Evolutionary conservation across 495 filamentous ascomycete species (phyloP), one percentile per base, ranked within the genome.

Genomic region (Aspergillus sparsus): DNA sequence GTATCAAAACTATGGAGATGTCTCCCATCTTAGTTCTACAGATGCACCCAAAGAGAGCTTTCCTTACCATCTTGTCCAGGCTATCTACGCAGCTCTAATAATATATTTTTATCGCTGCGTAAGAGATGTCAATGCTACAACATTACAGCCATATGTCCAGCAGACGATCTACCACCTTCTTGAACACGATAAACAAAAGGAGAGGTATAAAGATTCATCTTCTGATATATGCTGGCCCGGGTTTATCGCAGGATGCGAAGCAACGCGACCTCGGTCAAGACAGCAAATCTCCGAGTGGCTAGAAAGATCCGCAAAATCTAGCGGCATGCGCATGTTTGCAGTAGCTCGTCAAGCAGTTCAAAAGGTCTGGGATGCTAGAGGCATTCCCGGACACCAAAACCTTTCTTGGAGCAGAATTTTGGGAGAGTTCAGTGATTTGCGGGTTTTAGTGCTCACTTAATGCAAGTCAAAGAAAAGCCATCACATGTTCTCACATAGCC

Each of bases 231-330:
- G 62, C 34, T 64, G 62, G 57, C 62, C 57, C 4, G 62, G 46
- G 7, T 61, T 64, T 16, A 55, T 64, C 16, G 62, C 62, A 5
- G 62, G 62, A 6, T 61, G 57, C 53, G 62, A 64, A 49, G 62
- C 57, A 3, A 49, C 54, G 2, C 32, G 53, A 16, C 46, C 57
- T 11, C 34, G 58, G 13, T 49, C 36, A 35, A 60, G 57, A 42
- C 55, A 44, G 49, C 44, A 64, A 37, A 55, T 57, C 34, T 13
- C 57, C 12, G 41, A 54, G 5, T 61, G 62, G 53, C 47, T 64
- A 12, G 47, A 61, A 9, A 51, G 46, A 12, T 60, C 62, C 11
- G 54, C 44, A 11, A 32, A 34, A 10, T 53, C 57, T 2, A 57
- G 33, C 36, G 62, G 62, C 8, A 61, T 61, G 35, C 62, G 49